These are phyloP conservation scores for Takashimella koratensis DNA, from an alignment of 1,284 basidiomycete genomes.

Conservation along the genomic window DNA sequence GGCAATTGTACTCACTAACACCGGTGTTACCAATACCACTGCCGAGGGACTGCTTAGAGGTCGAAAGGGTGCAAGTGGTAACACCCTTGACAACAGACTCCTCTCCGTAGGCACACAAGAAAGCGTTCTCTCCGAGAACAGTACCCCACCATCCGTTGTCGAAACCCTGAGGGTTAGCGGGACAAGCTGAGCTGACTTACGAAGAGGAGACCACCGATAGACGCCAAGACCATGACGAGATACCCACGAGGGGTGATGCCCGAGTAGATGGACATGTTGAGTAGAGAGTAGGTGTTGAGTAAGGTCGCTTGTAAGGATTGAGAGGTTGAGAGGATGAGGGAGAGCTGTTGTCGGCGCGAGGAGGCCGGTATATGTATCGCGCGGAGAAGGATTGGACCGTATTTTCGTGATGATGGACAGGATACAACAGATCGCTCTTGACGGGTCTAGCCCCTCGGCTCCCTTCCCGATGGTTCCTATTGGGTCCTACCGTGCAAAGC, in stretches of 20 bases:
- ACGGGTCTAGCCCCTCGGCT: too few species aligned
- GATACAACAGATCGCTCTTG: too few species aligned
- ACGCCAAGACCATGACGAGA: constrained; percentile 15
- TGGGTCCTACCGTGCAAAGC: too few species aligned
- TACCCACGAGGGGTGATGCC: constrained; percentile 16
- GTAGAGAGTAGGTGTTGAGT: background rate
- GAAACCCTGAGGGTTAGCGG: constrained; percentile 14
- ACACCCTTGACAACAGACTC: constrained; percentile 13
- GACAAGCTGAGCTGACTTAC: constrained; percentile 7
- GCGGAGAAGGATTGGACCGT: too few species aligned
- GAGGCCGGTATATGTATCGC: background rate
- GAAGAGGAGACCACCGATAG: constrained; percentile 17
- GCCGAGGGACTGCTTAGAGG: constrained; percentile 14
- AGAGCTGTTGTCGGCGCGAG: background rate
- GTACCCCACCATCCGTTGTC: constrained; percentile 32
- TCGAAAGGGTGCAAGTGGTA: constrained; percentile 15
- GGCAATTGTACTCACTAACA: constrained; percentile 6
- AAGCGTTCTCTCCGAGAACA: constrained; percentile 16
- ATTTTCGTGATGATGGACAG: too few species aligned
- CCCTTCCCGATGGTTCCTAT: too few species aligned
- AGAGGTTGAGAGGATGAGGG: background rate
- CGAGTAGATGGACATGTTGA: constrained; percentile 12
- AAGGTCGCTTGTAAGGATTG: background rate
- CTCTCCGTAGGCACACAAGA: constrained; percentile 19
- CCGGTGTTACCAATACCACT: constrained; percentile 12